Conservation (phyloP, 805 yeast genomes). For the Ogataea haglerorum region DNA sequence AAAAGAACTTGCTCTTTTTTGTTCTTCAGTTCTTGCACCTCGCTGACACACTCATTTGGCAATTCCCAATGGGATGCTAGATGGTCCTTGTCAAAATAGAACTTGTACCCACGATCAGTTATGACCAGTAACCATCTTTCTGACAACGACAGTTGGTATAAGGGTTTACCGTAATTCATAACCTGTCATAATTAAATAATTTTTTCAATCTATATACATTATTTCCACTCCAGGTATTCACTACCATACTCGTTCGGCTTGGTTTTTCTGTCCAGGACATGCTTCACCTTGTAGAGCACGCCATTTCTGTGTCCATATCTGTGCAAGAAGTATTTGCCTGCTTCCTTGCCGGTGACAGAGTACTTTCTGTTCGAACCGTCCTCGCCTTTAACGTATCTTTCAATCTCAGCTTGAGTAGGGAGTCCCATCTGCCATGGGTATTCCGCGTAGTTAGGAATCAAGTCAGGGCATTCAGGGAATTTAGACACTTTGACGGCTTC, state of each 20-base stretch:
- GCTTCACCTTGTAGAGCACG: conserved; percentile 54
- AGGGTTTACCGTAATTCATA: conserved; percentile 8
- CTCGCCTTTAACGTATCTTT: conserved; percentile 63
- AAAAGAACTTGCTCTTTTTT: conserved; percentile 12
- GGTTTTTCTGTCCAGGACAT: conserved; percentile 58
- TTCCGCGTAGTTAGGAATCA: conserved; percentile 36
- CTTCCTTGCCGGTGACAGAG: conserved; percentile 67
- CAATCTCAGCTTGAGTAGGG: conserved; percentile 68
- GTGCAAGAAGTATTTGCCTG: conserved; percentile 56
- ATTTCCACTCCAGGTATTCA: conserved; percentile 44
- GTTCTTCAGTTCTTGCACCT: conserved; percentile 5
- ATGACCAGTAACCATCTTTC: conserved; percentile 23
- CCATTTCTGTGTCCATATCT: conserved; percentile 57
- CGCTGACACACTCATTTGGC: conserved; percentile 11
- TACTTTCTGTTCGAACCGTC: conserved; percentile 62
- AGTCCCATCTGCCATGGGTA: conserved; percentile 71
- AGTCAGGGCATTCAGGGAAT: conserved; percentile 32
- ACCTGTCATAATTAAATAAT: not conserved
- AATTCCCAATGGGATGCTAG: conserved; percentile 26
- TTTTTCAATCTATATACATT: conserved; percentile 11
- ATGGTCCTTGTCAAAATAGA: conserved; percentile 16
- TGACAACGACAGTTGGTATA: conserved; percentile 11
- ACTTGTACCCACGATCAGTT: conserved; percentile 23
- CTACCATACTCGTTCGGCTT: conserved; percentile 40
- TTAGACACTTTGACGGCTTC: conserved; percentile 37